Percentiles rank a stretch among this genome's conserved stretches.
Evolutionary conservation across 768 basidiomycete species (phyloP).

Genomic region (Macrolepiota dolichaula): DNA sequence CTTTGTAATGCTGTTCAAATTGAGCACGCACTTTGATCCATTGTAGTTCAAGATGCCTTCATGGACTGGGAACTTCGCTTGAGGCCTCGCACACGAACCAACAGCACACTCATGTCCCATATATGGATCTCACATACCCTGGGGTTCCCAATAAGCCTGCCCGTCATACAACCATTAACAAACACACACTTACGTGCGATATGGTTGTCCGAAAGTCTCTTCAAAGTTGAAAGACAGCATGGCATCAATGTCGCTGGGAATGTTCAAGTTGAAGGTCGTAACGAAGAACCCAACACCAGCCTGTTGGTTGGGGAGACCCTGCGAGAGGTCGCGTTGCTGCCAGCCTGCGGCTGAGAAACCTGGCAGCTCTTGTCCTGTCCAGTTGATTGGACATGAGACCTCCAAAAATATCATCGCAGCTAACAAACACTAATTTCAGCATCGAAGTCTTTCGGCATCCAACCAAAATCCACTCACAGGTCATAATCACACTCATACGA

Average conservation of each 20-base stretch:
- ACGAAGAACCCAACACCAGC: constrained; percentile 84
- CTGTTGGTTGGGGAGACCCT: constrained; percentile 51
- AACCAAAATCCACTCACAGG: constrained; percentile 49
- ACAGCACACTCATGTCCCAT: background rate
- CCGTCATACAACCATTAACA: constrained; percentile 93
- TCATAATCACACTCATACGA: constrained; percentile 86
- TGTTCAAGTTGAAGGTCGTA: constrained; percentile 62
- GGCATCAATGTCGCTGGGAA: constrained; percentile 60
- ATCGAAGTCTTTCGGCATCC: background rate
- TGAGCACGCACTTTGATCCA: constrained; percentile 58
- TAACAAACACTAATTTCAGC: constrained; percentile 23
- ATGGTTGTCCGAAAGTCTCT: constrained; percentile 55
- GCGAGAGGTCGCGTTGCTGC: constrained; percentile 49
- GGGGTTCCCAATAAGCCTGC: constrained; percentile 69
- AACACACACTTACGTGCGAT: constrained; percentile 71
- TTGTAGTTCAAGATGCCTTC: constrained; percentile 74
- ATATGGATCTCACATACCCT: constrained; percentile 40
- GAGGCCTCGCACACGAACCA: constrained; percentile 46
- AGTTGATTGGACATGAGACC: constrained; percentile 71
- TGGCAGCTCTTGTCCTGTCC: constrained; percentile 58
- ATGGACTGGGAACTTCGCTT: constrained; percentile 79
- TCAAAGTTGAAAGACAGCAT: constrained; percentile 73
- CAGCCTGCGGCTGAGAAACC: constrained; percentile 64
- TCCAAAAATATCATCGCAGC: constrained; percentile 84
- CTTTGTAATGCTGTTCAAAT: background rate